A percentile compares a stretch with the other conserved stretches of the same genome.
Conservation (phyloP, 345 rosid genomes). For the Eucalyptus erythrocorys region DNA sequence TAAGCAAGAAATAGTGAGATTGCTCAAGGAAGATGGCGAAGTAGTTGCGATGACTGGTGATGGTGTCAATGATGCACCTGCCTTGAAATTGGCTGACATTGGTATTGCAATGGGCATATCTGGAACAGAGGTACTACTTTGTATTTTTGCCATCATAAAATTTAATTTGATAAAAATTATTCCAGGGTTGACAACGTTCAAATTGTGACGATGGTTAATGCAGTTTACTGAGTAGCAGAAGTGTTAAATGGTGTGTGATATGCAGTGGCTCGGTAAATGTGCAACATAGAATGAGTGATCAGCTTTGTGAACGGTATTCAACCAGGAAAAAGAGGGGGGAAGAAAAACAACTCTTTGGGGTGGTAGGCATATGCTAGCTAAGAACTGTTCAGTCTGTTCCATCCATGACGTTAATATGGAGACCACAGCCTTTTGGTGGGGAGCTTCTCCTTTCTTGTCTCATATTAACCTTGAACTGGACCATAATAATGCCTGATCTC, state of each 20-base stretch:
- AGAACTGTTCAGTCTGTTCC: background rate
- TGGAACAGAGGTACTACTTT: constrained; percentile 70
- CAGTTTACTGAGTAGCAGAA: background rate
- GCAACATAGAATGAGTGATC: background rate
- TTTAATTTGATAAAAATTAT: background rate
- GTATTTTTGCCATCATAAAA: background rate
- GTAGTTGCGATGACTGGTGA: constrained; percentile 99
- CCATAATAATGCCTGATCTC: background rate
- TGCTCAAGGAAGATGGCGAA: constrained; percentile 97
- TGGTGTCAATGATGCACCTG: constrained; percentile 98
- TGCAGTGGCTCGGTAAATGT: background rate
- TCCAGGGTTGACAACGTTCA: background rate
- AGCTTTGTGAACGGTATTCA: background rate
- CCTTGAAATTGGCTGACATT: constrained; percentile 92
- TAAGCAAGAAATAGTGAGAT: constrained; percentile 94
- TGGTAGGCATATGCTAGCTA: background rate
- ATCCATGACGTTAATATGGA: background rate
- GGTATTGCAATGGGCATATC: constrained; percentile 98
- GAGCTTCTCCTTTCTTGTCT: background rate
- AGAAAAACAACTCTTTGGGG: background rate
- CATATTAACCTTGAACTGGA: background rate
- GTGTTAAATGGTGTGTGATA: background rate
- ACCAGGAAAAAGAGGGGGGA: background rate
- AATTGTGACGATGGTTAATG: background rate
- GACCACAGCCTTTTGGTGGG: background rate